Conservation (phyloP, 169 alveolate genomes). For the Cryptosporidium bovis region DNA sequence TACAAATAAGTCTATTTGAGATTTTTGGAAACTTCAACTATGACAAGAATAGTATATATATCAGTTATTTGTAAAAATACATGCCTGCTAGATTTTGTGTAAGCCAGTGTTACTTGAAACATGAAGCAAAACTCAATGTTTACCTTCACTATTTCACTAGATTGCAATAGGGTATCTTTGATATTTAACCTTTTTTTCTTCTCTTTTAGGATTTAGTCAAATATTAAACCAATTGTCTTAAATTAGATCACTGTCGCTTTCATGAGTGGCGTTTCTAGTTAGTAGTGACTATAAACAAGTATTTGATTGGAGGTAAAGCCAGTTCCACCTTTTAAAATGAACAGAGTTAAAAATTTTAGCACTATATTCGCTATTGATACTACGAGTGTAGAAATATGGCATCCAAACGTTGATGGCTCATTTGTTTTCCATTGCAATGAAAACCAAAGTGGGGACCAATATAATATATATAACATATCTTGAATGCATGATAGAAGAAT, state of each 20-base stretch:
- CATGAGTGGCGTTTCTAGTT: background rate
- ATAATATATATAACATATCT: slow-evolving; percentile 32
- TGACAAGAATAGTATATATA: no score
- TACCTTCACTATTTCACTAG: background rate
- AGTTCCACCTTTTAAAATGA: slow-evolving; percentile 59
- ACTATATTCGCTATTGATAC: slow-evolving; percentile 18
- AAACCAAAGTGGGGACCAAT: slow-evolving; percentile 73
- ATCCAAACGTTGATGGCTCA: slow-evolving; percentile 54
- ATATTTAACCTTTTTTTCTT: no score
- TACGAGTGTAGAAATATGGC: slow-evolving; percentile 11
- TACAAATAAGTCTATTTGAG: no score
- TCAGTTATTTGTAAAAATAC: no score
- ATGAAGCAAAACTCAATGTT: no score
- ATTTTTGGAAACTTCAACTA: no score
- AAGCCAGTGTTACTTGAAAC: no score
- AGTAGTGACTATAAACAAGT: slow-evolving; percentile 28
- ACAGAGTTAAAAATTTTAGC: slow-evolving; percentile 29
- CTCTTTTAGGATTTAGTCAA: background rate
- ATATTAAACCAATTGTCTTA: background rate
- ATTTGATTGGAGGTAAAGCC: slow-evolving; percentile 58
- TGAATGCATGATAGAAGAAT: slow-evolving; percentile 57
- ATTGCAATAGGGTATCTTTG: no score
- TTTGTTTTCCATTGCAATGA: slow-evolving; percentile 73
- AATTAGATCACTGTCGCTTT: no score
- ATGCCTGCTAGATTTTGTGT: no score